phyloP scores from a whole-genome alignment of 352 stramenopile genomes.

The Paralagenidium karlingii region DNA sequence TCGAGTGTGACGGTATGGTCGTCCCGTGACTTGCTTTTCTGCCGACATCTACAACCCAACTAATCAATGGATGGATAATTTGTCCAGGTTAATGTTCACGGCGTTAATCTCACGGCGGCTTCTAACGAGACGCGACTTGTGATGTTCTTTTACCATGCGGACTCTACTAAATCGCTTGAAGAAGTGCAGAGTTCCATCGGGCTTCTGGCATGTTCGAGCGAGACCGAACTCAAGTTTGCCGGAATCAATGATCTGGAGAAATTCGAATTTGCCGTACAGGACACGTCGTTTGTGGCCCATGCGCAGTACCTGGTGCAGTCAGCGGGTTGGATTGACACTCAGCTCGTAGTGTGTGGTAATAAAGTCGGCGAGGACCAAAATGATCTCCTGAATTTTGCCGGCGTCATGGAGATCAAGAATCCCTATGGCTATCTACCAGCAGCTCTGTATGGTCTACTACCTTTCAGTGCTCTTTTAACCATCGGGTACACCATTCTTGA shows the following conservation, averaged over 20 bases:
- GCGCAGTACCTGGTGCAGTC: conserved; percentile 41
- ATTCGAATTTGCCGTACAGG: conserved; percentile 47
- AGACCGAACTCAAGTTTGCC: conserved; percentile 23
- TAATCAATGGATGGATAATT: too few species aligned
- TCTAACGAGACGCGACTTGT: conserved; percentile 65
- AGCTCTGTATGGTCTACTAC: conserved; percentile 75
- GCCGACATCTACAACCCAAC: not conserved
- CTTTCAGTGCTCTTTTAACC: conserved; percentile 64
- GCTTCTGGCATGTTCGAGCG: conserved; percentile 44
- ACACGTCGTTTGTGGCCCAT: conserved; percentile 28
- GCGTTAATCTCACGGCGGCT: conserved; percentile 49
- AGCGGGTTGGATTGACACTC: conserved; percentile 69
- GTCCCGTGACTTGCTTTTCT: not conserved
- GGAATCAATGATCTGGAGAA: conserved; percentile 55
- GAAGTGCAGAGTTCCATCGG: conserved; percentile 55
- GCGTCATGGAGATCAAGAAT: conserved; percentile 68
- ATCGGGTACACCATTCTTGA: conserved; percentile 68
- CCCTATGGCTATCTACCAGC: conserved; percentile 69
- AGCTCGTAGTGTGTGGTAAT: conserved; percentile 59
- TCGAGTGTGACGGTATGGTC: conserved; percentile 37
- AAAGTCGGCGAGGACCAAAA: conserved; percentile 24
- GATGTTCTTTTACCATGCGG: conserved; percentile 76
- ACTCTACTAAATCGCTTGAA: conserved; percentile 48
- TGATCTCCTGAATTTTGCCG: conserved; percentile 43
- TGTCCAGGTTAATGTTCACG: conserved; percentile 38